A percentile compares a stretch with the other conserved stretches of the same genome.
Evolutionary conservation across 140 eudicot species (phyloP).

Genomic region (Flaveria floridana): DNA sequence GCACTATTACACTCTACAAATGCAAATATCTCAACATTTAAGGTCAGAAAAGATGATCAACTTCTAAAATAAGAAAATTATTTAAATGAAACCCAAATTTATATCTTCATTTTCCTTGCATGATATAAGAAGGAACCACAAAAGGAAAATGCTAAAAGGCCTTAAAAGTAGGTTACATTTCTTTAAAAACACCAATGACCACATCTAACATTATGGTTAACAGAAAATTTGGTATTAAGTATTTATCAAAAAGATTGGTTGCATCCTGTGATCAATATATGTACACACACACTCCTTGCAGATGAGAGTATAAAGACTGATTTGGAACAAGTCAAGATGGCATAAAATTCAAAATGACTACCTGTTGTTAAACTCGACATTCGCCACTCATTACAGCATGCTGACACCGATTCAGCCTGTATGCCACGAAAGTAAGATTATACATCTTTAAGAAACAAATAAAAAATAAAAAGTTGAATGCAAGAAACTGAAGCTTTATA

Average conservation of each 20-base stretch:
- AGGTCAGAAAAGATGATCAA: slow-evolving; percentile 1
- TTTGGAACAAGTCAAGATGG: slow-evolving; percentile 7
- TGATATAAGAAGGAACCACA: background rate
- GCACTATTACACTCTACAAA: background rate
- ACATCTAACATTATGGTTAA: background rate
- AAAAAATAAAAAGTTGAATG: background rate
- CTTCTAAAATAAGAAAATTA: background rate
- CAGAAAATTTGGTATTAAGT: slow-evolving; percentile 20
- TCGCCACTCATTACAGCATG: slow-evolving; percentile 89
- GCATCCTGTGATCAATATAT: background rate
- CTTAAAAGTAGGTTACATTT: background rate
- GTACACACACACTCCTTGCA: background rate
- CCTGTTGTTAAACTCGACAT: slow-evolving; percentile 68
- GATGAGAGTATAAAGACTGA: slow-evolving; percentile 3
- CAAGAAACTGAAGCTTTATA: background rate
- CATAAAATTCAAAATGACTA: slow-evolving; percentile 26
- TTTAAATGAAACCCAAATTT: background rate
- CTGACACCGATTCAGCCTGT: slow-evolving; percentile 66
- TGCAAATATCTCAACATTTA: slow-evolving; percentile 15
- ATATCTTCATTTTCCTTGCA: background rate
- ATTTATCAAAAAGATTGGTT: background rate
- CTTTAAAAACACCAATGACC: background rate
- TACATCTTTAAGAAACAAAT: slow-evolving; percentile 15
- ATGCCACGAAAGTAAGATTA: slow-evolving; percentile 16
- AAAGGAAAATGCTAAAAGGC: slow-evolving; percentile 11